Evolutionary conservation across 495 filamentous ascomycete genomes (phyloP), one percentile per base, ranked within the genome.

Genomic region (Xylaria intraflava): DNA sequence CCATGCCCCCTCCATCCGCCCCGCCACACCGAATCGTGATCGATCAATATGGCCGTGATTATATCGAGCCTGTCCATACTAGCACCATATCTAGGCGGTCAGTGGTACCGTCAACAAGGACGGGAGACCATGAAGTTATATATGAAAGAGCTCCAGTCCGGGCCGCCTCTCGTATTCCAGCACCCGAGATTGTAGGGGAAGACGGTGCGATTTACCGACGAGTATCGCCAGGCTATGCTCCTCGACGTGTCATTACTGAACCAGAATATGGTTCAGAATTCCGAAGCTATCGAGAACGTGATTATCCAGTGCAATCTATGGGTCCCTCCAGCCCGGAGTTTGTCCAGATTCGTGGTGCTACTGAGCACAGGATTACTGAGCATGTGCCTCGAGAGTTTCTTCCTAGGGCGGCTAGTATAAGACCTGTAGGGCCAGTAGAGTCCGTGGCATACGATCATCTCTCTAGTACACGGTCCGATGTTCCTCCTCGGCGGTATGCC

Each of bases 11-110:
- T 27, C 81, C 85, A 24, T 74, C 79, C 23, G 75, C 75, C 22
- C 77, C 80, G 1, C 55, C 69, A n/a, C 56, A 71, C 30, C 79
- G 86, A 44, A 81, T 88, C 51, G 69, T 89, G 40, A 69, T 90
- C 42, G 86, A 89, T 64, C 78, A 84, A 49, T 81, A 79, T 67
- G 87, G 87, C 20, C 82, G 82, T 51, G 77, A 87, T 60, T 91
- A 84, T 59, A 69, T 85, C 43, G 85, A 87, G 62, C 75, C 77
- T 29, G 67, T 82, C 6, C 62, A 78, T 17, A 68, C 78, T 19
- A 65, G 70, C 31, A 53, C 71, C 10, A 59, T 70, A 14, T 51
- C 73, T 27, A 65, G 76, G 29, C 69, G 76, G 24, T 77, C 76
- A 4, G 59, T 74, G 0, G 70, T 69, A 14, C 69, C 76, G 6